Conservation (phyloP, 192 early-diverging fungal genomes). For the Glomus cerebriforme region DNA sequence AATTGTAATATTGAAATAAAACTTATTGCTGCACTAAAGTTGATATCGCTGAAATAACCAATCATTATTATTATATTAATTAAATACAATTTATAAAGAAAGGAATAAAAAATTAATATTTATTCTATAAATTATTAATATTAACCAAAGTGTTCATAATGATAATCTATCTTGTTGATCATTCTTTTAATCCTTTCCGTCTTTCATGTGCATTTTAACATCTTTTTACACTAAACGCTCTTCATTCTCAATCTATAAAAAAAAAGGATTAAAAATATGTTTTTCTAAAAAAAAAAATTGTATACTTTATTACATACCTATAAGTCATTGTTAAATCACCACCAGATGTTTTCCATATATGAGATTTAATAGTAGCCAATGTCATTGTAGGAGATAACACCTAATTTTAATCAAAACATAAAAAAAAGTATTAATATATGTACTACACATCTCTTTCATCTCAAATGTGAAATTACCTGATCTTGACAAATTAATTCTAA, state of each 20-base stretch:
- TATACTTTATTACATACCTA: too few relatives aligned
- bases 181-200: background rate
- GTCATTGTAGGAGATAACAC: slow-evolving; percentile 64
- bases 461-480: slow-evolving; percentile 34
- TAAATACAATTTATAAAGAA: too few relatives aligned
- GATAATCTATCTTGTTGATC: too few relatives aligned
- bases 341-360: slow-evolving; percentile 65
- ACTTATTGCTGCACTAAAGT: too few relatives aligned
- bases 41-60: too few relatives aligned
- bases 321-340: slow-evolving; percentile 61
- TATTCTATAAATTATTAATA: too few relatives aligned
- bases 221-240: background rate
- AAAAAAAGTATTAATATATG: background rate
- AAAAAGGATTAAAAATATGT: background rate
- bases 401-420: background rate
- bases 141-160: too few relatives aligned
- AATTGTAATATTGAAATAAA: too few relatives aligned
- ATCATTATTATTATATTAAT: too few relatives aligned
- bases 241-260: slow-evolving; percentile 9
- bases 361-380: slow-evolving; percentile 65
- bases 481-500: slow-evolving; percentile 63
- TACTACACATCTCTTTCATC: background rate
- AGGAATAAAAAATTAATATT: too few relatives aligned
- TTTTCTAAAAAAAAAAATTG: too few relatives aligned
- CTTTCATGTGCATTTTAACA: too few relatives aligned